Evolutionary conservation across 2,329 filamentous ascomycete genomes (phyloP), one percentile per base, ranked within the genome.

Genomic region (Dactylellina leptospora): DNA sequence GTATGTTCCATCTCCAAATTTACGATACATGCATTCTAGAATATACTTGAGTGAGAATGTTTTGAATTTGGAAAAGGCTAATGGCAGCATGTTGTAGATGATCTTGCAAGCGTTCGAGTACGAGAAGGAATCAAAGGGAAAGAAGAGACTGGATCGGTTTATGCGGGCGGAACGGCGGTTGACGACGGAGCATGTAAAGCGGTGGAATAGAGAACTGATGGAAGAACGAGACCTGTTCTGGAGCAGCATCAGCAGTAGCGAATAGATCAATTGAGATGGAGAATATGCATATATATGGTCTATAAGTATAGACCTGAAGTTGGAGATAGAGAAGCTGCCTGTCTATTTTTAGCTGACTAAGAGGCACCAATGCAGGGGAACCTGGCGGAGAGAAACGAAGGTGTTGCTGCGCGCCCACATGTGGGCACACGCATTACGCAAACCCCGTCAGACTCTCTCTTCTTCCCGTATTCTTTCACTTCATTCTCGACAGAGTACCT

Each of bases 61-160:
- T 25, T 2, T 28, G 30, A 10, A 40, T 42, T 13, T 11, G n/a
- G 27, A 51, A 13, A 30, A 2, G n/a, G 25, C 8, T 36, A 22
- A 40, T 40, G 6, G 11, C 13, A n/a, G n/a, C 20, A 33, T 51
- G 10, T 13, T 40, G 11, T 13, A 69, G 66, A 71, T 71, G 66
- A 50, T 71, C 2, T 51, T 71, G 13, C 66, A 71, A 33, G 66
- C 66, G 0, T 63, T 71, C 28, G 66, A 71, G 33, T 71, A 71
- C 18, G 66, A 71, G 33, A 71, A 63, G 45, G 53, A 71, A 36
- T 44, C 58, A 2, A 53, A 47, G 13, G 66, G 66, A 8, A 45
- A 44, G 48, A 71, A 71, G 28, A 58, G 27, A 8, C 22, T 63
- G 27, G 45, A 58, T 4, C 51, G 58, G 38, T 71, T 71, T 33